Evolutionary conservation across 208 protist species (phyloP).

Genomic region (Leishmania guyanensis): DNA sequence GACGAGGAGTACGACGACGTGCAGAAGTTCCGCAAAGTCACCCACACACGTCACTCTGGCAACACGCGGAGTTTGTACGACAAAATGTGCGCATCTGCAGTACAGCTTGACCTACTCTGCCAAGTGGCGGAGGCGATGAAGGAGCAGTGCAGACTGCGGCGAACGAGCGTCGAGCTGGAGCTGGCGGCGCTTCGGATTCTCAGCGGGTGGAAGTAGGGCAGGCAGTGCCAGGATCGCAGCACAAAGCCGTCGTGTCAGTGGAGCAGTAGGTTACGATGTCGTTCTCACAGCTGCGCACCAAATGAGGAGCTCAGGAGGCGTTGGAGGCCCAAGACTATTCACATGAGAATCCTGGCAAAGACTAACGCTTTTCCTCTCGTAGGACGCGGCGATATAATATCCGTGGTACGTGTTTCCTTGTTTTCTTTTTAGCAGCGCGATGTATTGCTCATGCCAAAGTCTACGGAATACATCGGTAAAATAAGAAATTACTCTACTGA

Average conservation of each 20-base stretch:
- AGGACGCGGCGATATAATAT: not conserved
- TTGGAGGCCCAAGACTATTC: not conserved
- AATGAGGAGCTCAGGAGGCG: too few species aligned
- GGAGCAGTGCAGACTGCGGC: constrained; percentile 35
- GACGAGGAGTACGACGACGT: constrained; percentile 86
- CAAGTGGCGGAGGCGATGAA: constrained; percentile 35
- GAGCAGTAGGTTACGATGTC: not conserved
- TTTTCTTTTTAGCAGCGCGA: not conserved
- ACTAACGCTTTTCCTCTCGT: not conserved
- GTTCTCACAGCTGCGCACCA: not conserved
- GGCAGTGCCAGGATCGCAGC: too few species aligned
- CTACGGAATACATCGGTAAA: not conserved
- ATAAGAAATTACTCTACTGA: not conserved
- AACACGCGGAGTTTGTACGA: constrained; percentile 59
- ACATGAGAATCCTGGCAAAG: not conserved
- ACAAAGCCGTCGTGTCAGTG: not conserved
- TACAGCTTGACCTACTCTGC: constrained; percentile 46
- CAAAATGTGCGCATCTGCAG: constrained; percentile 41
- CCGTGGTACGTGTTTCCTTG: not conserved
- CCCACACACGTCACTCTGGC: constrained; percentile 55
- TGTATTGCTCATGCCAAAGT: not conserved
- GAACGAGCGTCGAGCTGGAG: constrained; percentile 44
- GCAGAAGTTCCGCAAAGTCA: constrained; percentile 66
- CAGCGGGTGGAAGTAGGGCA: constrained; percentile 20
- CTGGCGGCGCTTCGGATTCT: constrained; percentile 36